phyloP scores from a whole-genome alignment of 441 rosid species.

The Hura crepitans region DNA sequence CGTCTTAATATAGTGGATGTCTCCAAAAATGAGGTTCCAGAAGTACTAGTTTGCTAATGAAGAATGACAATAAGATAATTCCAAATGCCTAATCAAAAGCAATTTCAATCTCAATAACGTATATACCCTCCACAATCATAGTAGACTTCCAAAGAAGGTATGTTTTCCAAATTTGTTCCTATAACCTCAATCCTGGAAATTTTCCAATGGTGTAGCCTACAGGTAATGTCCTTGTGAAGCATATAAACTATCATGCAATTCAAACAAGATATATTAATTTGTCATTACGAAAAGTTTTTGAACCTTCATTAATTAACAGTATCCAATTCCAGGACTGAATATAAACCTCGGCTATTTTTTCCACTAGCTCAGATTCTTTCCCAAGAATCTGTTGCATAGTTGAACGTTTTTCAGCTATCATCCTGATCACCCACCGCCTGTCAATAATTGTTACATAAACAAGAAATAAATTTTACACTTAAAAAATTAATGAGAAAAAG shows the following conservation, averaged over 20 bases:
- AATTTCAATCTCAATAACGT: background rate
- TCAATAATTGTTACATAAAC: constrained; percentile 20
- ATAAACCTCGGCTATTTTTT: constrained; percentile 84
- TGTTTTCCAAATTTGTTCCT: background rate
- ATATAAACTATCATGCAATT: constrained; percentile 18
- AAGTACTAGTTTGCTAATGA: background rate
- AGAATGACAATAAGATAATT: background rate
- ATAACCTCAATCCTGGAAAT: background rate
- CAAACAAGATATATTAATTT: constrained; percentile 16
- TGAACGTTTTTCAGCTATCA: constrained; percentile 42
- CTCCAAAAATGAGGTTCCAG: background rate
- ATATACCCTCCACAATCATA: background rate
- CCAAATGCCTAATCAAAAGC: background rate
- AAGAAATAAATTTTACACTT: constrained; percentile 9
- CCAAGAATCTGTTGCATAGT: constrained; percentile 49
- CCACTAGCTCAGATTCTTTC: constrained; percentile 83
- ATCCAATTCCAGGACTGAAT: constrained; percentile 44
- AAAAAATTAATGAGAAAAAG: background rate
- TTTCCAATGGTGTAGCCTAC: background rate
- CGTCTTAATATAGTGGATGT: background rate
- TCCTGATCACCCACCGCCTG: constrained; percentile 93
- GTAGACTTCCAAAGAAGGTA: background rate
- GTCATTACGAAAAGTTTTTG: constrained; percentile 31
- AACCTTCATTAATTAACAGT: constrained; percentile 47
- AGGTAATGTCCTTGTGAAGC: background rate